Percentiles rank a stretch among this genome's conserved stretches.
Conservation (phyloP, 805 yeast genomes). For the Ogataea neopini region DNA sequence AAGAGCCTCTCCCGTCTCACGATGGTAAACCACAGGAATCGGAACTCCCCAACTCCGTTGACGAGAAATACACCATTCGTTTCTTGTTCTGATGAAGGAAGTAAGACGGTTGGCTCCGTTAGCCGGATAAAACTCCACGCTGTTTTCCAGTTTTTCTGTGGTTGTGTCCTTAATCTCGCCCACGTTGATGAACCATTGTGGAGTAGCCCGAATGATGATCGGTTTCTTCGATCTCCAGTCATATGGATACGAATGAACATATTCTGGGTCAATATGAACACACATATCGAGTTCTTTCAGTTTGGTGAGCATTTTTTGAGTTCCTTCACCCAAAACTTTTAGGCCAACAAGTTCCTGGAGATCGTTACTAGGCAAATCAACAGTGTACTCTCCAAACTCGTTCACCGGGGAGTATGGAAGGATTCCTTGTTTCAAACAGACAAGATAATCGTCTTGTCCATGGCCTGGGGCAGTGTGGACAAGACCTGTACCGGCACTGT, state of each 20-base stretch:
- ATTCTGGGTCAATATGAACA: constrained; percentile 47
- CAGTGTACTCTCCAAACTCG: constrained; percentile 64
- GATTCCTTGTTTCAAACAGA: constrained; percentile 60
- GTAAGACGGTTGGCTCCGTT: constrained; percentile 68
- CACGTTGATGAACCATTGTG: constrained; percentile 95
- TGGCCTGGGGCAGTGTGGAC: constrained; percentile 99
- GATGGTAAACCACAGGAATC: constrained; percentile 77
- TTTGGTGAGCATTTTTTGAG: constrained; percentile 43
- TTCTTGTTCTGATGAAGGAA: constrained; percentile 73
- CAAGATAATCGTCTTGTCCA: constrained; percentile 87
- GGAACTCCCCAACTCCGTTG: constrained; percentile 99
- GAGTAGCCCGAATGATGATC: constrained; percentile 90
- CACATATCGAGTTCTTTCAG: constrained; percentile 48
- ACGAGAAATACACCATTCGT: constrained; percentile 97
- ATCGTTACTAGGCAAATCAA: constrained; percentile 46
- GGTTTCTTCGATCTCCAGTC: constrained; percentile 98
- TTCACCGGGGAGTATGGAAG: constrained; percentile 78
- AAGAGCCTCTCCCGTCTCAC: constrained; percentile 62
- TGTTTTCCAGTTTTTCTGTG: constrained; percentile 48
- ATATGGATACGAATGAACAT: constrained; percentile 86
- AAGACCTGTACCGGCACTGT: constrained; percentile 85
- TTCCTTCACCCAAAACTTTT: constrained; percentile 64
- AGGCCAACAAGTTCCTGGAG: constrained; percentile 49
- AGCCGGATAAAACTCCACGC: constrained; percentile 73
- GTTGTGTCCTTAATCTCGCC: constrained; percentile 69